Evolutionary conservation across 2,329 filamentous ascomycete species (phyloP).

Genomic region (Colletotrichum orbiculare): DNA sequence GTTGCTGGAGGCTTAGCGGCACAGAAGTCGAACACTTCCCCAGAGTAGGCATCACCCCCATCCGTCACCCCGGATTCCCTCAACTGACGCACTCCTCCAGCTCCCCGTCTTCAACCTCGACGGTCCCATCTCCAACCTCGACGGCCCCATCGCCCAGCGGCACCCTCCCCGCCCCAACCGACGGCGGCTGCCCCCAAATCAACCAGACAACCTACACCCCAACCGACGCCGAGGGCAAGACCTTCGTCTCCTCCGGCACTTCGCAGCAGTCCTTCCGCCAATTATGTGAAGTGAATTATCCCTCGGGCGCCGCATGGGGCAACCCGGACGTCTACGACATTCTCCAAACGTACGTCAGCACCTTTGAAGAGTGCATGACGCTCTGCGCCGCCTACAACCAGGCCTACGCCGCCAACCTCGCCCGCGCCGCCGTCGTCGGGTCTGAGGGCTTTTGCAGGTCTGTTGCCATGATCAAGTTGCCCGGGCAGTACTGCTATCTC

Average conservation of each 20-base stretch:
- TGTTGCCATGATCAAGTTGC: conserved; percentile 37
- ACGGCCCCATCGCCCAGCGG: not conserved
- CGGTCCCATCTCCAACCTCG: not conserved
- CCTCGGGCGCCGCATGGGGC: conserved; percentile 27
- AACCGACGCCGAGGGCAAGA: conserved; percentile 18
- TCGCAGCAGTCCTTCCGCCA: conserved; percentile 31
- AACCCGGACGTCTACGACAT: conserved; percentile 38
- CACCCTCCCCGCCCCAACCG: conserved; percentile 33
- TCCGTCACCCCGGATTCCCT: too few relatives aligned
- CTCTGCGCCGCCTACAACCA: conserved; percentile 37
- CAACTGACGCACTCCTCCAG: not conserved
- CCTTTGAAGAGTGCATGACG: conserved; percentile 38
- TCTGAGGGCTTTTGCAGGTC: conserved; percentile 31
- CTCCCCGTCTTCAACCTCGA: not conserved
- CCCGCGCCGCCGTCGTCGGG: conserved; percentile 2
- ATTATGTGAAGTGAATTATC: conserved; percentile 38
- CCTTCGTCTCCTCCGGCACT: not conserved
- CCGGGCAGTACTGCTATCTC: conserved; percentile 39
- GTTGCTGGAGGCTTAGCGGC: conserved; percentile 38
- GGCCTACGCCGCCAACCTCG: conserved; percentile 16
- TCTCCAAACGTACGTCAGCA: conserved; percentile 38
- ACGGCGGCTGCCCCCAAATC: conserved; percentile 37
- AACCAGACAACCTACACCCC: conserved; percentile 37
- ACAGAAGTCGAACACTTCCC: conserved; percentile 13
- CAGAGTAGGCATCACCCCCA: not conserved